A percentile compares a stretch with the other conserved stretches of the same genome.
Evolutionary conservation across 352 stramenopile genomes (phyloP).

Genomic region (Globisporangium mamillatum): DNA sequence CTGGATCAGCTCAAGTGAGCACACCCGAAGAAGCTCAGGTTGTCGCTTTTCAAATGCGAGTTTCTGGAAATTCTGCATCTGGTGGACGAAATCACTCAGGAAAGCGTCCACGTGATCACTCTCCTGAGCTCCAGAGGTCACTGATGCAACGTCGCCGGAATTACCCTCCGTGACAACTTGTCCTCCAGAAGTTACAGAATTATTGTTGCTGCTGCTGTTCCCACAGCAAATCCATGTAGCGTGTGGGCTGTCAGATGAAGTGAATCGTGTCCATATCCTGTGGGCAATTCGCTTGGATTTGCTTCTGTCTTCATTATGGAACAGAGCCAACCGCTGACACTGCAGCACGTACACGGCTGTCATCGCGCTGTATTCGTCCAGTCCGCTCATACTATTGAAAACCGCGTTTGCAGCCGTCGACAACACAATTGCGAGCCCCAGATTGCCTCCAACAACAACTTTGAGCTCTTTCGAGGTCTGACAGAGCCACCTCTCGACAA

Average conservation of each 20-base stretch:
- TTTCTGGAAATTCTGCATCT: slow-evolving; percentile 36
- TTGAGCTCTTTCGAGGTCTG: slow-evolving; percentile 30
- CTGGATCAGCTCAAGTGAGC: slow-evolving; percentile 61
- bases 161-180: slow-evolving; percentile 9
- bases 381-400: slow-evolving; percentile 9
- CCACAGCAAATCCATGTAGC: slow-evolving; percentile 54
- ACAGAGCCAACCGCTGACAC: slow-evolving; percentile 42
- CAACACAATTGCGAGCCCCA: slow-evolving; percentile 32
- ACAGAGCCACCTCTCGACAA: slow-evolving; percentile 75
- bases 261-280: slow-evolving; percentile 54
- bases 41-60: slow-evolving; percentile 50
- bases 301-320: slow-evolving; percentile 28
- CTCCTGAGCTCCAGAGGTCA: slow-evolving; percentile 10
- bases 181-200: neutral
- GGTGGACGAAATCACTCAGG: slow-evolving; percentile 17
- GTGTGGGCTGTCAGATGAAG: slow-evolving; percentile 25
- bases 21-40: slow-evolving; percentile 29
- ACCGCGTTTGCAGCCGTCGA: slow-evolving; percentile 24
- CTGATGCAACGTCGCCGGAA: slow-evolving; percentile 17
- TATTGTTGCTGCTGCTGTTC: slow-evolving; percentile 8
- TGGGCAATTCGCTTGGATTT: slow-evolving; percentile 20
- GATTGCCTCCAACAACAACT: slow-evolving; percentile 16
- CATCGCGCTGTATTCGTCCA: slow-evolving; percentile 23
- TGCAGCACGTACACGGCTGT: slow-evolving; percentile 32
- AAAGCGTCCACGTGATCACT: slow-evolving; percentile 25